Evolutionary conservation across 257 asterid species (phyloP), one percentile per base, ranked within the genome.

Genomic region (Przewalskia tangutica): DNA sequence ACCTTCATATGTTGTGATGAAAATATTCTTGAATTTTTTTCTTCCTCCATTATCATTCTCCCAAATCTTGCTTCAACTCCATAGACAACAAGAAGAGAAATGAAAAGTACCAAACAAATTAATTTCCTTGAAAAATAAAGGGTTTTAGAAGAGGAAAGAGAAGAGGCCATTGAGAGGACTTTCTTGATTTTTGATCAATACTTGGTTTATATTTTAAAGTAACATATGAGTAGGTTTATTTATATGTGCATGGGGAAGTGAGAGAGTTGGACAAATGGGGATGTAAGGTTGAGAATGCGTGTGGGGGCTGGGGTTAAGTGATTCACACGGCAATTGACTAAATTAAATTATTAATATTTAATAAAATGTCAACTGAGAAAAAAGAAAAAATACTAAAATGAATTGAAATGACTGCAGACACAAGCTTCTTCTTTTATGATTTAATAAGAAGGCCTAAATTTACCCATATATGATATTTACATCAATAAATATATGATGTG

Each of bases 211-310:
- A 8, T 18, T 76, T 77, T 77, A 17, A 0, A 54, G 53, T 7
- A 4, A 9, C 4, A 42, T n/a, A 42, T 38, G 2, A 50, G 8
- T 17, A 38, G 81, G 51, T 11, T 36, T 1, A 64, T 62, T 27
- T 70, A 50, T 60, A 60, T 77, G 18, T 82, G 86, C 88, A 83
- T 83, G 86, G 75, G 78, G 42, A 70, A 80, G 81, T 9, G 50
- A 65, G 56, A 64, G 38, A 67, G 53, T 65, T 66, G 58, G 38
- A 77, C 42, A 44, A 86, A 66, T 27, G 60, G 83, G 38, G 44
- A 10, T 66, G 84, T 44, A 53, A 80, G 81, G 60, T 34, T 60
- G 18, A 80, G 80, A 83, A 77, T 50, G 81, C 1, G 27, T 1
- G 32, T 27, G 23, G 71, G 63, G 13, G 23, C 14, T 60, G 60